phyloP scores from a whole-genome alignment of 495 filamentous ascomycete species.

The Penicillium manginii region DNA sequence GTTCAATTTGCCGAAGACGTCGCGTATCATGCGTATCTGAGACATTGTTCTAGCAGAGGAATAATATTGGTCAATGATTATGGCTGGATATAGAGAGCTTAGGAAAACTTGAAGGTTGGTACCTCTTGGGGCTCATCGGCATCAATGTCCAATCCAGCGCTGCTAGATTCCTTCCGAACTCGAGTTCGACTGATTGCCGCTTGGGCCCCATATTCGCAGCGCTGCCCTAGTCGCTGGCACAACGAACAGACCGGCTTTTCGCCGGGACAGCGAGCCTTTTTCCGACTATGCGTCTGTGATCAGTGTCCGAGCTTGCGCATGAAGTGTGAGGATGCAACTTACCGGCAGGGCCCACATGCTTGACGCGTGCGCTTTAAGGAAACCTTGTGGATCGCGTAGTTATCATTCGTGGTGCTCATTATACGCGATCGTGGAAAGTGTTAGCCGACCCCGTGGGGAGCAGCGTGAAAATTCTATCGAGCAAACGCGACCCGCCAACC shows the following conservation, averaged over 20 bases:
- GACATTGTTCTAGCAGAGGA: neutral
- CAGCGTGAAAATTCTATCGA: conserved; percentile 1
- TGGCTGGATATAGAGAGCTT: neutral
- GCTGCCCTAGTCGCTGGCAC: conserved; percentile 40
- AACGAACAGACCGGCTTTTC: conserved; percentile 43
- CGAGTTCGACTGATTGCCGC: conserved; percentile 2
- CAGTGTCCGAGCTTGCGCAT: neutral
- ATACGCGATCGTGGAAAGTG: neutral
- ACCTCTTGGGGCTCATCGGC: neutral
- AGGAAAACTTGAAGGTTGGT: neutral
- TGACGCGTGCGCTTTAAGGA: conserved; percentile 41
- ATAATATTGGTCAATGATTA: neutral
- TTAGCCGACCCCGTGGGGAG: neutral
- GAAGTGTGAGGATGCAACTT: conserved; percentile 6
- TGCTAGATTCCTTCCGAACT: neutral
- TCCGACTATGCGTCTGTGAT: conserved; percentile 29
- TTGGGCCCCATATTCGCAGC: conserved; percentile 36
- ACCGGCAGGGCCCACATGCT: conserved; percentile 46
- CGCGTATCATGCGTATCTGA: conserved; percentile 1
- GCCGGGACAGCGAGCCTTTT: conserved; percentile 47
- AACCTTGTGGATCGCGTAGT: conserved; percentile 36
- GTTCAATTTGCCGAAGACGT: conserved; percentile 30
- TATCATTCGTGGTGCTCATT: conserved; percentile 30
- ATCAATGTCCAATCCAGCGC: conserved; percentile 1
- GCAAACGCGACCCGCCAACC: conserved; percentile 2